Evolutionary conservation across 345 rosid species (phyloP), one percentile per base, ranked within the genome.

Genomic region (Sisymbrium altissimum): DNA sequence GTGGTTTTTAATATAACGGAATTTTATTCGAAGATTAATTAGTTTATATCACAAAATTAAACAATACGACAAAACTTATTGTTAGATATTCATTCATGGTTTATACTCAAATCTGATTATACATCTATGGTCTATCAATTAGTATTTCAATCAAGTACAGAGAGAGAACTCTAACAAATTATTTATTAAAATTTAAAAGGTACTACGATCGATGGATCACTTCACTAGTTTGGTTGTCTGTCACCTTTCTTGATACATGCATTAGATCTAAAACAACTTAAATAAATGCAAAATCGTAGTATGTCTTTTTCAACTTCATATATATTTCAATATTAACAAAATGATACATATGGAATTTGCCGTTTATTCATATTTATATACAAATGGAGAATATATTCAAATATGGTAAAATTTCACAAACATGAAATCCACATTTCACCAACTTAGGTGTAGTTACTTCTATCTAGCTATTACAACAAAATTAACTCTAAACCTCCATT

Each of bases 381-480:
- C 27, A 46, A 62, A 48, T 55, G 29, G 33, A 38, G 60, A 56
- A 11, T 4, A 11, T 38, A 64, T 25, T 50, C 39, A 60, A 60
- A 75, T 68, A 69, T 66, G 73, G 70, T 63, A 58, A 74, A 40
- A 71, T 62, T 61, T 78, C 74, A 62, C 73, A 68, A 67, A 63
- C 61, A 77, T 83, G 92, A 87, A 81, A 82, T 78, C 64, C 84
- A 86, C 93, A 78, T 54, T 77, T 81, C 87, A 88, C 89, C 98
- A 82, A 90, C 89, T 85, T 77, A 46, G 72, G 61, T 71, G 62
- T 57, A 56, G 45, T 54, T 35, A 36, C 68, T 33, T 53, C 49
- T 45, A 15, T 49, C 59, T 36, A 35, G 59, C 39, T 7, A 41
- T 62, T 44, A 33, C 35, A 67, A 40, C 56, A 55, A 32, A 45